Evolutionary conservation across 306 rosid species (phyloP).

Genomic region (Vachellia collinsii): DNA sequence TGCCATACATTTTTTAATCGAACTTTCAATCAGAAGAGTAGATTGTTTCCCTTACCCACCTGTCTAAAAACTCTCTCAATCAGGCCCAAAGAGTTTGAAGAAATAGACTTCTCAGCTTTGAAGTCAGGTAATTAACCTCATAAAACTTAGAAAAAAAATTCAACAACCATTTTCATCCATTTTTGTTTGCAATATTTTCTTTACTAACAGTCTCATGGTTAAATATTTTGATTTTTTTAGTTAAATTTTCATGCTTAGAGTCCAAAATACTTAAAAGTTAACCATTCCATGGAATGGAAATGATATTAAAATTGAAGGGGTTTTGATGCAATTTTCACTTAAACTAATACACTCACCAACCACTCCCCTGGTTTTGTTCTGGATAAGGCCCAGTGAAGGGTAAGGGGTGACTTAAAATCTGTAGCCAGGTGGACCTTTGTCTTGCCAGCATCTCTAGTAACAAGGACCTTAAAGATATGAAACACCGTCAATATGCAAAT

Average conservation of each 20-base stretch:
- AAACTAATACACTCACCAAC: slow-evolving; percentile 64
- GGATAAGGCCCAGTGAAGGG: slow-evolving; percentile 95
- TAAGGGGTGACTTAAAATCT: slow-evolving; percentile 62
- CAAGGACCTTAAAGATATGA: slow-evolving; percentile 63
- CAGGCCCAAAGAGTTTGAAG: not conserved
- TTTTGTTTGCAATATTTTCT: not conserved
- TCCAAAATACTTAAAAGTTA: not conserved
- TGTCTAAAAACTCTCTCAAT: not conserved
- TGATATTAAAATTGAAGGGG: not conserved
- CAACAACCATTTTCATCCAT: not conserved
- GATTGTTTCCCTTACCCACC: not conserved
- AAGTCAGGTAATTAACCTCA: not conserved
- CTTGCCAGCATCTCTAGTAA: slow-evolving; percentile 71
- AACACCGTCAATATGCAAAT: slow-evolving; percentile 39
- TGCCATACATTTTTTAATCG: not conserved
- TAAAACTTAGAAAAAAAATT: not conserved
- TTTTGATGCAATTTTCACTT: not conserved
- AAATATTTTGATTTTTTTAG: not conserved
- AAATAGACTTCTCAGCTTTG: not conserved
- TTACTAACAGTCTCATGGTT: not conserved
- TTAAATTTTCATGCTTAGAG: not conserved
- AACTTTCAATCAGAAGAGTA: not conserved
- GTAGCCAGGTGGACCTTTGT: slow-evolving; percentile 80
- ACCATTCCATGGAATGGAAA: not conserved
- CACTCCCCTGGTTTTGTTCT: slow-evolving; percentile 77